Percentiles rank a stretch among this genome's conserved stretches.
phyloP scores from a whole-genome alignment of 257 asterid genomes.

The Solanum chiquidenum region DNA sequence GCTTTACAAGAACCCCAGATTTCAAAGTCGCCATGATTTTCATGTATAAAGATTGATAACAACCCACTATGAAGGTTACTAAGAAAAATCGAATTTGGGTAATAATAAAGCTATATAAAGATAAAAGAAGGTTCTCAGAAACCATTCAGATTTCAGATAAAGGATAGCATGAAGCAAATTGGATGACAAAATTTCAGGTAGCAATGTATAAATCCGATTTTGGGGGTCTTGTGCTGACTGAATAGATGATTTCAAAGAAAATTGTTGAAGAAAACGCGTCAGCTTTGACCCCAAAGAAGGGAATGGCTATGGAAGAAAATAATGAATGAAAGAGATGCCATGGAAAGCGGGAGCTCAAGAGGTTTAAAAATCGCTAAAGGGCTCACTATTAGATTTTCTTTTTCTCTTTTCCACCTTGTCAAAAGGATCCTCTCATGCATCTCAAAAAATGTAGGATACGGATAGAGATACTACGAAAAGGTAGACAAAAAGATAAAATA shows the following conservation, averaged over 20 bases:
- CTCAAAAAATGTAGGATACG: too few relatives aligned
- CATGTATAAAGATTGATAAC: neutral
- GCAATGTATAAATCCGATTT: neutral
- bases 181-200: neutral
- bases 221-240: neutral
- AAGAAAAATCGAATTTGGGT: neutral
- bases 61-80: neutral
- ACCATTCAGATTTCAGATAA: neutral
- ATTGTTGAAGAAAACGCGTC: neutral
- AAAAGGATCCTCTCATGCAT: too few relatives aligned
- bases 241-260: neutral
- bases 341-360: neutral
- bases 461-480: too few relatives aligned
- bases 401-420: neutral
- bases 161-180: neutral
- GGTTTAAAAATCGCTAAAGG: neutral
- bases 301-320: neutral
- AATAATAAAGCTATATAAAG: neutral
- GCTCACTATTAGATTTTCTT: neutral
- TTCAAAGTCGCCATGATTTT: conserved; percentile 37
- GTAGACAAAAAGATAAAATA: too few relatives aligned
- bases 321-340: neutral
- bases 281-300: neutral
- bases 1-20: conserved; percentile 49
- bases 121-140: neutral